A percentile compares a stretch with the other conserved stretches of the same genome.
phyloP scores from a whole-genome alignment of 768 basidiomycete genomes.

The Xanthoconium stramineum region DNA sequence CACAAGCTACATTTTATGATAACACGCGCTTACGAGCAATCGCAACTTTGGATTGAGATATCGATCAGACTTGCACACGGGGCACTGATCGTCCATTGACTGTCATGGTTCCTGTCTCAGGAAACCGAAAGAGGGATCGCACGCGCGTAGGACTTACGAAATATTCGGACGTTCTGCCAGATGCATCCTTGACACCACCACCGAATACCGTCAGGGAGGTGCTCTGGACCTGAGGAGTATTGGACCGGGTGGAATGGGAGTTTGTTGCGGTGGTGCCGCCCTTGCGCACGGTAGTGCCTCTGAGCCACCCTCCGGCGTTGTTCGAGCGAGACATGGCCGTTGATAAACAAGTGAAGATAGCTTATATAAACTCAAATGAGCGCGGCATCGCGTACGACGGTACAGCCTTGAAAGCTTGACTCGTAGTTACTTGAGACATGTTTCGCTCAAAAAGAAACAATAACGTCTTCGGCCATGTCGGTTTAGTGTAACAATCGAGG shows the following conservation, averaged over 20 bases:
- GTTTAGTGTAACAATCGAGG: not conserved
- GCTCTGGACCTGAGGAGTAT: slow-evolving; percentile 65
- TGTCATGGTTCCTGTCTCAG: slow-evolving; percentile 27
- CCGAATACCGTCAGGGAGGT: slow-evolving; percentile 74
- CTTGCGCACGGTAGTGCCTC: slow-evolving; percentile 74
- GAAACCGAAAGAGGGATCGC: not conserved
- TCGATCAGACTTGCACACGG: slow-evolving; percentile 94
- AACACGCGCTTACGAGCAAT: slow-evolving; percentile 92
- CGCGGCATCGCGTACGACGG: too few species aligned
- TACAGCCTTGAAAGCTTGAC: too few species aligned
- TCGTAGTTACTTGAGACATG: slow-evolving; percentile 5
- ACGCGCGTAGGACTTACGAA: slow-evolving; percentile 49
- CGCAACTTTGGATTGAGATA: slow-evolving; percentile 94
- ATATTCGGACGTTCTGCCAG: slow-evolving; percentile 78
- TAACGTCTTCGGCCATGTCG: not conserved
- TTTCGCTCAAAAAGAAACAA: slow-evolving; percentile 7
- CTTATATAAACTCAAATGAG: slow-evolving; percentile 13
- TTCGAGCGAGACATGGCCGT: slow-evolving; percentile 32
- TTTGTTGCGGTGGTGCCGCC: slow-evolving; percentile 45
- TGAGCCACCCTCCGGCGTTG: slow-evolving; percentile 49
- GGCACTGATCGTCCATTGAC: slow-evolving; percentile 94
- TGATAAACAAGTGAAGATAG: not conserved
- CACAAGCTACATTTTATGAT: slow-evolving; percentile 87
- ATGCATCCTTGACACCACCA: slow-evolving; percentile 83
- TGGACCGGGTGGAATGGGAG: slow-evolving; percentile 50